A percentile compares a stretch with the other conserved stretches of the same genome.
Evolutionary conservation across 129 eudicot species (phyloP).

Genomic region (Solidago caesia): DNA sequence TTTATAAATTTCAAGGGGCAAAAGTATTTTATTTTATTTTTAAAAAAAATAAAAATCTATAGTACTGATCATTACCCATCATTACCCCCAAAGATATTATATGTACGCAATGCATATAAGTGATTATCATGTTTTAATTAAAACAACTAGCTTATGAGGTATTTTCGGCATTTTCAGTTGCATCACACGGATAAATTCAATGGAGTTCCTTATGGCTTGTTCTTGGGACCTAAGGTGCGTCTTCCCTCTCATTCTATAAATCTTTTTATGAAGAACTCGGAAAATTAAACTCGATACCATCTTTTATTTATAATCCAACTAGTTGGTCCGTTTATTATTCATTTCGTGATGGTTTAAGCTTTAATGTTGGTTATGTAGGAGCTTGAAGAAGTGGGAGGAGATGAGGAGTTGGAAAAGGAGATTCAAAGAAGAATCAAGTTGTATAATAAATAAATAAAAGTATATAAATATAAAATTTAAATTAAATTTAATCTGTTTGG

Average conservation of each 20-base stretch:
- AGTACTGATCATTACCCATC: no score
- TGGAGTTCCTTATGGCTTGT: constrained; percentile 98
- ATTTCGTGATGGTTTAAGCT: neutral
- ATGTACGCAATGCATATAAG: neutral
- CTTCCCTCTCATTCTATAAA: neutral
- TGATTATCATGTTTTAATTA: neutral
- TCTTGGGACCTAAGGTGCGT: constrained; percentile 89
- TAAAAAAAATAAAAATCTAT: no score
- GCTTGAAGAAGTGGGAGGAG: constrained; percentile 92
- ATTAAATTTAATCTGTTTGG: neutral
- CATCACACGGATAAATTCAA: constrained; percentile 92
- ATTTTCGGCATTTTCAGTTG: constrained; percentile 50
- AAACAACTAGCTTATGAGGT: neutral
- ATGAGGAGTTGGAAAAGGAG: constrained; percentile 82
- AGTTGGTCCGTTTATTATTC: neutral
- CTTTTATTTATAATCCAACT: neutral
- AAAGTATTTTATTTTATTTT: no score
- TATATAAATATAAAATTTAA: neutral
- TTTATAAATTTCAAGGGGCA: no score
- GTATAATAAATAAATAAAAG: constrained; percentile 39
- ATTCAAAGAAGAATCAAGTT: constrained; percentile 62
- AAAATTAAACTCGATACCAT: no score
- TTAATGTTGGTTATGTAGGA: constrained; percentile 46
- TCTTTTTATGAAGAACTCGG: neutral
- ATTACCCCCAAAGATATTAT: no score